A percentile compares a stretch with the other conserved stretches of the same genome.
These are phyloP conservation scores for Aureobasidium sp. DNA, from an alignment of 2,329 filamentous ascomycete genomes.

Conservation along the genomic window DNA sequence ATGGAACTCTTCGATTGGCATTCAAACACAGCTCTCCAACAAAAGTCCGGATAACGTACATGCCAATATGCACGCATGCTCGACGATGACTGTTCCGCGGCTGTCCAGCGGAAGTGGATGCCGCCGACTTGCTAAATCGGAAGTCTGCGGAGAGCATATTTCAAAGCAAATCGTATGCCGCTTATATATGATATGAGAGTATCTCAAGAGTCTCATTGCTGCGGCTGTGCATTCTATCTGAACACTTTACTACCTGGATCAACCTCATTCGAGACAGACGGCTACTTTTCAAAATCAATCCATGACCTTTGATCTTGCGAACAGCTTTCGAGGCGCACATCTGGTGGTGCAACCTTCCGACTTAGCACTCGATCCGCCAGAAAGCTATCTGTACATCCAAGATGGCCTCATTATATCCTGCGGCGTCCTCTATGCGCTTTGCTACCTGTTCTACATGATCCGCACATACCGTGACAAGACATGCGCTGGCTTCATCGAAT, in stretches of 20 bases:
- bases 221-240: background rate
- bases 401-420: conserved; percentile 35
- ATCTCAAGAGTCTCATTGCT: background rate
- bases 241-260: background rate
- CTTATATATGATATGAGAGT: background rate
- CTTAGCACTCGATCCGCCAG: conserved; percentile 29
- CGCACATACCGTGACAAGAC: conserved; percentile 30
- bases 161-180: background rate
- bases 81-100: background rate
- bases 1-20: no score
- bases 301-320: conserved; percentile 28
- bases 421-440: conserved; percentile 33
- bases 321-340: conserved; percentile 35
- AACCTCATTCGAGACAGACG: background rate
- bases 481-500: conserved; percentile 26
- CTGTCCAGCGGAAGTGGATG: background rate
- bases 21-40: no score
- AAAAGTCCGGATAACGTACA: no score
- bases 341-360: conserved; percentile 47
- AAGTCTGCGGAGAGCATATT: background rate
- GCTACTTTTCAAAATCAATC: background rate
- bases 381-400: conserved; percentile 34
- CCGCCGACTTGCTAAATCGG: background rate
- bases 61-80: no score
- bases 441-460: conserved; percentile 34